Evolutionary conservation across 768 basidiomycete genomes (phyloP), one percentile per base, ranked within the genome.

Genomic region (Auriscalpium microsporum): DNA sequence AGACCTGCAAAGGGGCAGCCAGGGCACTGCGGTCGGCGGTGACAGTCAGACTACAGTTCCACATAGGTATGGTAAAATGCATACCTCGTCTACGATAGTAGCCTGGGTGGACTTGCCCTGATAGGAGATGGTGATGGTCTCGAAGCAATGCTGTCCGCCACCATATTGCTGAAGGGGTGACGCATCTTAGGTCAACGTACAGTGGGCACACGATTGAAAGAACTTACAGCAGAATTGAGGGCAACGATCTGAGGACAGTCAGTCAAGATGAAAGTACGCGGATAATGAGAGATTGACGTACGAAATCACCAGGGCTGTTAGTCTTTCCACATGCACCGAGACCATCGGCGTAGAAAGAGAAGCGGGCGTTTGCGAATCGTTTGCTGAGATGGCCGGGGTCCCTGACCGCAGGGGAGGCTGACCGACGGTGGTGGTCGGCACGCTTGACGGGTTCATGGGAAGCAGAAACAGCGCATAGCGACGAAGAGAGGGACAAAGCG

Each of bases 1-100:
- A 87, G 76, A n/a, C 76, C 83, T 10, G 76, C 78, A 45, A 69
- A 78, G 3, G 76, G 75, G 61, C 84, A 87, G 16, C 78, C 77
- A 42, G 80, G 80, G 67, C 86, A 88, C 78, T 85, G 67, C n/a
- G 45, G 21, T 28, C 28, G 28, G 28, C 28, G 28, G 28, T 28
- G 28, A 28, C 28, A 28, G 28, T 28, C 28, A 28, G 28, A 4
- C 28, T 5, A 28, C n/a, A 10, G 16, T 16, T 14, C 42, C 13
- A 11, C 34, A 14, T 7, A 40, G 21, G 37, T 16, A 10, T 8
- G 10, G 28, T 21, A 13, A 37, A 17, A 14, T 6, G 54, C 58
- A 16, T 21, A 63, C 64, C 63, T 67, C 59, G 59, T 74, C 73
- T 48, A 56, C 58, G 44, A 74, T 68, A 9, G 57, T 60, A 0